A percentile compares a stretch with the other conserved stretches of the same genome.
Evolutionary conservation across 1,284 basidiomycete species (phyloP).

Genomic region (Somion occarium): DNA sequence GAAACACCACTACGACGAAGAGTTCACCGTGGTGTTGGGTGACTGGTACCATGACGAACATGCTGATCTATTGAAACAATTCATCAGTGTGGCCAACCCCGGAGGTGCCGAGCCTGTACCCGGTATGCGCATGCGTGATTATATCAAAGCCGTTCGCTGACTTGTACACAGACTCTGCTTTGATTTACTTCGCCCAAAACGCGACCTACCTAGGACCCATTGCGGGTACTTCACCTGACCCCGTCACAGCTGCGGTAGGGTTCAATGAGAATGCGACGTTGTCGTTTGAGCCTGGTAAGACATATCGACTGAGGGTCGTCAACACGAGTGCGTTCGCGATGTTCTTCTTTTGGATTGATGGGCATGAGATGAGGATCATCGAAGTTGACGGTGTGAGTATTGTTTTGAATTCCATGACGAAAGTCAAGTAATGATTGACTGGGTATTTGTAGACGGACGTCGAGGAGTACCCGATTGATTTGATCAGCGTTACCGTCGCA

Average conservation of each 20-base stretch:
- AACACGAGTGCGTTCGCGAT: slow-evolving; percentile 73
- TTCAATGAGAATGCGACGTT: slow-evolving; percentile 88
- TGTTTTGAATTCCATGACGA: background rate
- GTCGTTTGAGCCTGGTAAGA: slow-evolving; percentile 78
- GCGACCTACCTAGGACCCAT: slow-evolving; percentile 64
- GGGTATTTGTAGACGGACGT: slow-evolving; percentile 57
- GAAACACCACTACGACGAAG: slow-evolving; percentile 79
- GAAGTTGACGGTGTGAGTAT: slow-evolving; percentile 78
- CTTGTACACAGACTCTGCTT: slow-evolving; percentile 56
- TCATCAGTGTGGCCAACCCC: slow-evolving; percentile 75
- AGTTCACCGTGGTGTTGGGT: slow-evolving; percentile 77
- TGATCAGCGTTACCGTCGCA: slow-evolving; percentile 75
- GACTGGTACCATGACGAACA: slow-evolving; percentile 73
- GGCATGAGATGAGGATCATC: slow-evolving; percentile 88
- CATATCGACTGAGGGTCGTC: slow-evolving; percentile 70
- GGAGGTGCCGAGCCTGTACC: slow-evolving; percentile 87
- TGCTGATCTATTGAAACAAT: slow-evolving; percentile 55
- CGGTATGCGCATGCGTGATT: slow-evolving; percentile 42
- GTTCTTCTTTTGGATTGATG: slow-evolving; percentile 89
- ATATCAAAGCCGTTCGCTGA: slow-evolving; percentile 1
- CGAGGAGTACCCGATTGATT: slow-evolving; percentile 64
- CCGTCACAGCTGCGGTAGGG: slow-evolving; percentile 55
- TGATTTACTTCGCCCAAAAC: slow-evolving; percentile 85
- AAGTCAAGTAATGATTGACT: background rate
- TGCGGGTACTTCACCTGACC: slow-evolving; percentile 39